A percentile compares a stretch with the other conserved stretches of the same genome.
Evolutionary conservation across 179 eudicot species (phyloP).

Genomic region (Sideroxylon spinosum): DNA sequence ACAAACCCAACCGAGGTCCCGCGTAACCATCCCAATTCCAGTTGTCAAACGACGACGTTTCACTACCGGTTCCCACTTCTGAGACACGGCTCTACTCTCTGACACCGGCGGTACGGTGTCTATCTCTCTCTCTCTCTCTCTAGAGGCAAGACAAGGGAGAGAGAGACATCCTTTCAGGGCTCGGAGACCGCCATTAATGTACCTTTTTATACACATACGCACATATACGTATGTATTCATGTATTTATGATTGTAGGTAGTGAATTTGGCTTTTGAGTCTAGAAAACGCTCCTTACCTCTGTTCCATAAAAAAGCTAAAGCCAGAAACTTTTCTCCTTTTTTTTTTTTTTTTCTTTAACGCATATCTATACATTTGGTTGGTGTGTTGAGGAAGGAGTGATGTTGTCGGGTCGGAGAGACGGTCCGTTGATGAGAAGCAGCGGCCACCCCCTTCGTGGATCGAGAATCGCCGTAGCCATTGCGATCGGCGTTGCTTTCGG

Average conservation of each 20-base stretch:
- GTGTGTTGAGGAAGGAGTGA: background rate
- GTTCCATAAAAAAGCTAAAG: background rate
- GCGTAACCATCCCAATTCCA: too few relatives aligned
- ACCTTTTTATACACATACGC: background rate
- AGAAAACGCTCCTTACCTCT: background rate
- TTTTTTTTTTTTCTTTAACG: too few relatives aligned
- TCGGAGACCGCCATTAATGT: background rate
- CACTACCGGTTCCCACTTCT: too few relatives aligned
- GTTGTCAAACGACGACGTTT: too few relatives aligned
- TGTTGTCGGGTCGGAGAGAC: conserved; percentile 17
- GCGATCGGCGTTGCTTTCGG: conserved; percentile 59
- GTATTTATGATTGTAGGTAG: background rate
- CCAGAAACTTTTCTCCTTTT: background rate
- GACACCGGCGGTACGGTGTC: background rate
- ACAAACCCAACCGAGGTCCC: too few relatives aligned
- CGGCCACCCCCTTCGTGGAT: conserved; percentile 35
- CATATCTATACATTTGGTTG: background rate
- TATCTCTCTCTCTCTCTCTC: background rate
- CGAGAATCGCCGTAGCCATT: conserved; percentile 57
- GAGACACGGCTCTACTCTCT: too few relatives aligned
- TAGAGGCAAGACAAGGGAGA: background rate
- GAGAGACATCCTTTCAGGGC: background rate
- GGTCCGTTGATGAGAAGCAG: conserved; percentile 27
- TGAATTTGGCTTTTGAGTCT: background rate
- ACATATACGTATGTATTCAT: background rate